A percentile compares a stretch with the other conserved stretches of the same genome.
phyloP scores from a whole-genome alignment of 352 stramenopile genomes.

The Globisporangium recalcitrans region DNA sequence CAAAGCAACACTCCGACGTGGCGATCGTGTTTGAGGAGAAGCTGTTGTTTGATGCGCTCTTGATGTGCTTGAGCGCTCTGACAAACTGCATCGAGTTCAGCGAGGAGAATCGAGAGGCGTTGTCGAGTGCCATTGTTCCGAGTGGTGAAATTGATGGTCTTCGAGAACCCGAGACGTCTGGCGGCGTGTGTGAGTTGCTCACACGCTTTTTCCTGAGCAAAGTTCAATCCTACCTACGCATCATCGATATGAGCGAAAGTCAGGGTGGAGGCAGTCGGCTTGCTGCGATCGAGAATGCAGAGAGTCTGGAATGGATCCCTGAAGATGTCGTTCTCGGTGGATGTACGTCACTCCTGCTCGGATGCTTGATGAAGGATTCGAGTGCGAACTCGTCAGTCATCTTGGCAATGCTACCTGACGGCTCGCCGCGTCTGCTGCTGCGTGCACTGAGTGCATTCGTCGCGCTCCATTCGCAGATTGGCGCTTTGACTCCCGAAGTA shows the following conservation, averaged over 20 bases:
- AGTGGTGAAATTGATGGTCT: background rate
- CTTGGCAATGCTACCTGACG: slow-evolving; percentile 35
- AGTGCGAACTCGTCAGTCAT: slow-evolving; percentile 28
- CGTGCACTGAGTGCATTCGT: slow-evolving; percentile 58
- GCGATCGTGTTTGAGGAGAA: slow-evolving; percentile 27
- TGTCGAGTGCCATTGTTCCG: slow-evolving; percentile 23
- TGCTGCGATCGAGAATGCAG: slow-evolving; percentile 15
- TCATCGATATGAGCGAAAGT: slow-evolving; percentile 37
- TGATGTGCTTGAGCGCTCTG: slow-evolving; percentile 66
- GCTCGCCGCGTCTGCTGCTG: slow-evolving; percentile 44
- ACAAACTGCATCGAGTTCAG: slow-evolving; percentile 69
- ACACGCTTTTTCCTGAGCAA: slow-evolving; percentile 49
- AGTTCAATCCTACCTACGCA: slow-evolving; percentile 42
- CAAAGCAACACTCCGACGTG: background rate
- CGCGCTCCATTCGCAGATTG: slow-evolving; percentile 72
- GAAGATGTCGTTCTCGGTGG: slow-evolving; percentile 76
- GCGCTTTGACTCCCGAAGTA: slow-evolving; percentile 59
- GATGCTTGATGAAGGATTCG: slow-evolving; percentile 64
- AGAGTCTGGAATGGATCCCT: slow-evolving; percentile 41
- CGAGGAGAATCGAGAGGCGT: slow-evolving; percentile 34
- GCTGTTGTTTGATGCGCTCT: slow-evolving; percentile 45
- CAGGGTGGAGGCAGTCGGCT: slow-evolving; percentile 1
- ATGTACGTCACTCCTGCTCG: slow-evolving; percentile 58
- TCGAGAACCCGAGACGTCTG: slow-evolving; percentile 2
- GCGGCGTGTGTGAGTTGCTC: slow-evolving; percentile 36